Evolutionary conservation across 1,284 basidiomycete genomes (phyloP), one percentile per base, ranked within the genome.

Genomic region (Apiotrichum mycotoxinovorans): DNA sequence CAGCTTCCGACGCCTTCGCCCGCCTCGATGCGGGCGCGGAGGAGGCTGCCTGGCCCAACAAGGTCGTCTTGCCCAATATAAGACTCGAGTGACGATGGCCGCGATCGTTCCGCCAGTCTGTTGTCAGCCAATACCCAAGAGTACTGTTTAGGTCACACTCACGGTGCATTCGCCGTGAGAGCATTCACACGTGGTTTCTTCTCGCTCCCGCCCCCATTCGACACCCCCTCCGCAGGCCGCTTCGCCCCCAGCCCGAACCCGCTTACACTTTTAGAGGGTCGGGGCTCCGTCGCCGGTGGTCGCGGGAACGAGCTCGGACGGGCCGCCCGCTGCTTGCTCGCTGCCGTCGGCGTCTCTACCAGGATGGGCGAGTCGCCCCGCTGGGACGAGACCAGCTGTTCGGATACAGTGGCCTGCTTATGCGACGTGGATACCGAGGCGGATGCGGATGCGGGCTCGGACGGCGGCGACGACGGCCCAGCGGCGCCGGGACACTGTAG

Each of bases 71-170:
- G 76, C 1, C 76, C 76, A 20, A 75, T 59, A 49, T 72, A 77
- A 0, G 54, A 47, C 7, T 58, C 57, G 18, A 77, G 59, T 1
- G 63, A 57, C 0, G 66, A 56, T 2, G 76, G 76, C 10, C 76
- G 68, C 4, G 74, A 74, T 2, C 72, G 59, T 51, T 77, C 76
- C 0, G 76, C 76, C 4, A 77, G 61, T 4, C 75, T 77, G 49
- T 11, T 4, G 47, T 63, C 40, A 62, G 54, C 38, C 4, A 12
- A 18, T 9, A n/a, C n/a, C n/a, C n/a, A n/a, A n/a, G n/a, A n/a
- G n/a, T n/a, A n/a, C 5, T 2, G 9, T 10, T 4, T 5, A 3
- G 14, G 20, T 4, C 20, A 9, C 9, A 58, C 74, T 60, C 49
- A 76, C 74, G 76, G 76, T 43, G 74, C 73, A 56, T 72, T 72